A percentile compares a stretch with the other conserved stretches of the same genome.
Evolutionary conservation across 805 yeast genomes (phyloP).

Genomic region (Deakozyma indianensis): DNA sequence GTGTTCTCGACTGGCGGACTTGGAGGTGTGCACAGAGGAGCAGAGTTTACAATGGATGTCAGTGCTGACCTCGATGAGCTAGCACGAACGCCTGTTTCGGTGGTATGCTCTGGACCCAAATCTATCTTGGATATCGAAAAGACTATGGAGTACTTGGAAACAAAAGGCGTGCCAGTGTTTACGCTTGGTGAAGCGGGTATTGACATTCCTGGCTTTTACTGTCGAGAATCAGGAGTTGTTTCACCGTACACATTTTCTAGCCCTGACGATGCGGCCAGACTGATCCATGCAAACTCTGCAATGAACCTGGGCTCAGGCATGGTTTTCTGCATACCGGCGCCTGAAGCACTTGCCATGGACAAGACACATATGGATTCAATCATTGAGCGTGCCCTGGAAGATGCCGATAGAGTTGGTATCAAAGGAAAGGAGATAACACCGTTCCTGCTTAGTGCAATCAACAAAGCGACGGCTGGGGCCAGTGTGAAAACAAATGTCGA

Average conservation of each 20-base stretch:
- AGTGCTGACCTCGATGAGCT: conserved; percentile 82
- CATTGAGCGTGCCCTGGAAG: conserved; percentile 42
- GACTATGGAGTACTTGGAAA: conserved; percentile 77
- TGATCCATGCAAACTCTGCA: conserved; percentile 31
- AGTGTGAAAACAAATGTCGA: conserved; percentile 58
- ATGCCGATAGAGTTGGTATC: conserved; percentile 39
- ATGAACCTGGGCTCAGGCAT: conserved; percentile 52
- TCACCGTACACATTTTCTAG: conserved; percentile 54
- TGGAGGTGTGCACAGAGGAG: conserved; percentile 83
- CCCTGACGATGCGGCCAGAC: conserved; percentile 45
- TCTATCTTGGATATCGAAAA: conserved; percentile 66
- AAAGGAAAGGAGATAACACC: conserved; percentile 72
- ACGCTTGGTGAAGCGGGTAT: conserved; percentile 43
- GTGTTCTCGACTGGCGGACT: conserved; percentile 90
- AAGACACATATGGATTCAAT: conserved; percentile 36
- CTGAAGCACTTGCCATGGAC: conserved; percentile 43
- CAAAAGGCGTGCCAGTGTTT: conserved; percentile 79
- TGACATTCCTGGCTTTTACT: conserved; percentile 68
- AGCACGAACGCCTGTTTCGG: conserved; percentile 70
- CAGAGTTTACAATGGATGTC: conserved; percentile 60
- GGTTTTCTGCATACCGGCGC: conserved; percentile 76
- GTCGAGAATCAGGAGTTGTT: conserved; percentile 54
- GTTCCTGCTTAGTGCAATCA: conserved; percentile 49
- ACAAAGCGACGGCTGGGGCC: conserved; percentile 51
- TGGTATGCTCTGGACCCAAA: conserved; percentile 89